A percentile compares a stretch with the other conserved stretches of the same genome.
Conservation (phyloP, 2,329 filamentous ascomycete genomes). For the Penicillium sclerotiorum region DNA sequence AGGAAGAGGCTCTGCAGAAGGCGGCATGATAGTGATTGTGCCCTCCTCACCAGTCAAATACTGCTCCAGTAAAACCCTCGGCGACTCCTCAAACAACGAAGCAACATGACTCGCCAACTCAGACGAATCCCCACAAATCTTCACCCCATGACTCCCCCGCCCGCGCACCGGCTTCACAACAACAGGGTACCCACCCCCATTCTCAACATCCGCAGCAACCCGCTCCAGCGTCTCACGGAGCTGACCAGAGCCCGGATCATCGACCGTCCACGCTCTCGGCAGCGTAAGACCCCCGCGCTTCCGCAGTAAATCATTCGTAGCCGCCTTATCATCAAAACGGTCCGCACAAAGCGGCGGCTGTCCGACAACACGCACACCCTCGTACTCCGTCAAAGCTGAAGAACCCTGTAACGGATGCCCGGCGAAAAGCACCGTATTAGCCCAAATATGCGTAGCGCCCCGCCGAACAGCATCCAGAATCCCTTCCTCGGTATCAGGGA, state of each 20-base stretch:
- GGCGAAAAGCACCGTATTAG: constrained; percentile 55
- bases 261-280: constrained; percentile 41
- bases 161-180: constrained; percentile 55
- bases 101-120: constrained; percentile 40
- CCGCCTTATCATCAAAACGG: constrained; percentile 55
- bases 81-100: constrained; percentile 40
- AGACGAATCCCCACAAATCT: constrained; percentile 41
- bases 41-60: constrained; percentile 53
- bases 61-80: constrained; percentile 51
- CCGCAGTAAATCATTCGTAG: constrained; percentile 50
- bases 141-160: constrained; percentile 55
- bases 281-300: constrained; percentile 42
- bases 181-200: constrained; percentile 39
- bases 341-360: constrained; percentile 54
- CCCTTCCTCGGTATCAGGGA: constrained; percentile 48
- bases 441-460: constrained; percentile 53
- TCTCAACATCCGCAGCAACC: too few species aligned
- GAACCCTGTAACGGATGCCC: constrained; percentile 53
- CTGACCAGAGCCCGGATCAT: constrained; percentile 11
- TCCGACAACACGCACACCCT: constrained; percentile 46
- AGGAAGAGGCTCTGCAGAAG: constrained; percentile 26
- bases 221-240: too few species aligned
- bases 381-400: constrained; percentile 29
- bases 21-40: constrained; percentile 57
- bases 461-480: constrained; percentile 44